Evolutionary conservation across 768 basidiomycete genomes (phyloP), one percentile per base, ranked within the genome.

Genomic region (Boletus pseudopeckii): DNA sequence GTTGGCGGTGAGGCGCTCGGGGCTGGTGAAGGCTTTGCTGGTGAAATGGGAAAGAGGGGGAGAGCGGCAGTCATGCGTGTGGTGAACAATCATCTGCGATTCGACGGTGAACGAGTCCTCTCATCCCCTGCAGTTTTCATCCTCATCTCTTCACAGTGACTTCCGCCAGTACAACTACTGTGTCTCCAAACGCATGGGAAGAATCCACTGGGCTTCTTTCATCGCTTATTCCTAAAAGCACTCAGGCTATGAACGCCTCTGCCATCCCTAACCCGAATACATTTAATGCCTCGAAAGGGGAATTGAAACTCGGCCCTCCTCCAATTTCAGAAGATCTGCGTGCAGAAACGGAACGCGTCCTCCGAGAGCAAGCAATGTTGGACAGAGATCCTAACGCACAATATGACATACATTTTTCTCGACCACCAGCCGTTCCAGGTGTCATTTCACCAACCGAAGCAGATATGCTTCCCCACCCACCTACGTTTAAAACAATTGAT

Each of bases 31-130:
- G 86, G 92, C 0, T 91, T 92, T 62, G 77, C 84, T 32, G 92
- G 90, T 1, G 86, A 92, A 60, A 81, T 81, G 52, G 92, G 91
- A 18, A 85, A 88, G 64, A 77, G 94, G 55, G 92, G 93, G 6
- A 79, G 97, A 61, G 86, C 92, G 48, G 83, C 92, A 10, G 88
- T 98, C 41, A 88, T 98, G 83, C 84, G 87, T 40, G 92, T 98
- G 36, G 88, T 99, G 22, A 97, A 97, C 67, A 95, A 93, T 67
- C 87, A 94, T 65, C 77, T 99, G 34, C 83, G 85, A 38, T 91
- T 98, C 58, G 88, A 95, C 63, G 91, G 95, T 95, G 72, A 75
- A 67, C 43, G 49, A 8, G 7, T 54, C 47, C 34, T 30, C 51
- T 40, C 45, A 36, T 20, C 18, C 39, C 14, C 22, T 38, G 24